Base-by-base conservation (phyloP, 2,329 filamentous ascomycete genomes). In the Botryotinia calthae region DNA sequence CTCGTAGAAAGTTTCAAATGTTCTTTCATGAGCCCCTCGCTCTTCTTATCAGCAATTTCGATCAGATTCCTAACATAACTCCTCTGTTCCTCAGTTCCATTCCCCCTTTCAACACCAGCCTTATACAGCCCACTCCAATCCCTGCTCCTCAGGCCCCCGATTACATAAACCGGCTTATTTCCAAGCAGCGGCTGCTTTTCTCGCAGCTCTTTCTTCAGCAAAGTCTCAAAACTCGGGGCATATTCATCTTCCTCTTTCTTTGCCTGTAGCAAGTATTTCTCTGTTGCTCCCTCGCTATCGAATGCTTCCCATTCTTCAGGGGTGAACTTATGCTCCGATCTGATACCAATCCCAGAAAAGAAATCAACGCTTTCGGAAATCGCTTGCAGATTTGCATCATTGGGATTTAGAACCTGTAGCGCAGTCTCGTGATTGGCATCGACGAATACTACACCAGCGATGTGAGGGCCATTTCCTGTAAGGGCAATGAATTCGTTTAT, bases 1-100 rank as follows among this genome's bases (percentile, higher is more conserved):
- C 74, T 80, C 1, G 75, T 81, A 58, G 79, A 81, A 12, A 81
- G 74, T 37, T 76, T 79, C 72, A 79, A 73, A 25, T 76, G 74
- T 67, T 79, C 76, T 54, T 73, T 79, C 78, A 79, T 78, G 6
- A 82, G 74, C n/a, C 64, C 72, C 56, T 78, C 75, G 72, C 75
- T 79, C 72, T 80, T 80, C 72, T 73, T 76, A 74, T 81, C 78
- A 37, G 76, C 77, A 16, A 2, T 62, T 34, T 58, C 65, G 18
- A 82, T 78, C 74, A 79, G 74, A 37, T 80, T 77, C 64, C 77
- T 77, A 37, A 79, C 79, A 71, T 71, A 31, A 1, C 44, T 67
- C 51, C 79, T 79, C 77, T 82, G 74, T 67, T 79, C 79, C 72
- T 80, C 79, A 0, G 77, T 82, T 10, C 82, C 82, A 70, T 82